A percentile compares a stretch with the other conserved stretches of the same genome.
These are phyloP conservation scores for Penicillium taxi DNA, from an alignment of 495 filamentous ascomycete species.

Conservation along the genomic window DNA sequence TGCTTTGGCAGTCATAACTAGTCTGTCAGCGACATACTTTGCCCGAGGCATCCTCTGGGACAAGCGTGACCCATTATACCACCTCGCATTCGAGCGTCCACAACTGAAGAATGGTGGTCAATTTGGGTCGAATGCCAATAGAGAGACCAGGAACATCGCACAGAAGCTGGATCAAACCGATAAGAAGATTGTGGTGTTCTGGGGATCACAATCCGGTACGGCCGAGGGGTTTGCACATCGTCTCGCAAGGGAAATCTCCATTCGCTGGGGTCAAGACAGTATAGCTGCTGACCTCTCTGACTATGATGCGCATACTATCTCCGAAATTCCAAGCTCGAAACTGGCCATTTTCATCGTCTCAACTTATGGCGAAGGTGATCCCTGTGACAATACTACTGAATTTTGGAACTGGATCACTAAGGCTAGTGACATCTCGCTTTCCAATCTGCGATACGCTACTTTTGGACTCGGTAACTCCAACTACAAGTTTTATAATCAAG, in stretches of 20 bases:
- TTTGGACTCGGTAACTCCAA: conserved; percentile 45
- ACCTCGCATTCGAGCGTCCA: conserved; percentile 25
- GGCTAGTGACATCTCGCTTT: conserved; percentile 18
- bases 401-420: conserved; percentile 40
- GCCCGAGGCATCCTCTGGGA: conserved; percentile 32
- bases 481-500: conserved; percentile 46
- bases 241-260: conserved; percentile 37
- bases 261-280: conserved; percentile 34
- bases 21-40: conserved; percentile 20
- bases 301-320: conserved; percentile 38
- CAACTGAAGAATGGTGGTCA: conserved; percentile 25
- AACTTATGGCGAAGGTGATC: conserved; percentile 50
- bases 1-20: conserved; percentile 22
- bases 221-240: conserved; percentile 43
- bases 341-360: conserved; percentile 44
- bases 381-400: conserved; percentile 42
- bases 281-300: conserved; percentile 44
- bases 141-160: conserved; percentile 32
- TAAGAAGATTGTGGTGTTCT: conserved; percentile 43
- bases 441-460: conserved; percentile 33
- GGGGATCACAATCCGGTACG: conserved; percentile 50
- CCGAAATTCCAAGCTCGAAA: conserved; percentile 30
- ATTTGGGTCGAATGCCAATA: conserved; percentile 6
- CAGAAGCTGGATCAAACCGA: conserved; percentile 27
- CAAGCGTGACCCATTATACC: conserved; percentile 23